Evolutionary conservation across 768 basidiomycete species (phyloP).

Genomic region (Cyathus striatus): DNA sequence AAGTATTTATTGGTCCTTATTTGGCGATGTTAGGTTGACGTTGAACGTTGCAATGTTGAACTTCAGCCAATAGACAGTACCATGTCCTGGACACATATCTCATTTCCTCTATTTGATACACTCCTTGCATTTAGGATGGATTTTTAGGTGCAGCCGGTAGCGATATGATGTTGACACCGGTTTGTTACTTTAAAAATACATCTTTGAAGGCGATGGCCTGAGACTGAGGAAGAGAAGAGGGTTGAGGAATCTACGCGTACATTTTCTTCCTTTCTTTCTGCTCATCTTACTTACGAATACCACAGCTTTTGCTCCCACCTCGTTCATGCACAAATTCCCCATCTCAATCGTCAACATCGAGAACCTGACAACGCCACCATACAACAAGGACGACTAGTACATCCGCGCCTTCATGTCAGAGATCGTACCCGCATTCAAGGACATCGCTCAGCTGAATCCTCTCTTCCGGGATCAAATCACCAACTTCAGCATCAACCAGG

Average conservation of each 20-base stretch:
- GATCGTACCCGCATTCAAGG: constrained; percentile 96
- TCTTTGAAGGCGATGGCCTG: constrained; percentile 20
- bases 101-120: too few relatives aligned
- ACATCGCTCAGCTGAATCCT: constrained; percentile 94
- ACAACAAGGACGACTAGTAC: constrained; percentile 91
- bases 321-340: constrained; percentile 74
- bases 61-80: too few relatives aligned
- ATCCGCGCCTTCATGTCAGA: constrained; percentile 95
- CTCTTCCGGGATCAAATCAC: constrained; percentile 81
- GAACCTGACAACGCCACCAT: constrained; percentile 77
- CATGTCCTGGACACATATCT: too few relatives aligned
- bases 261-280: not conserved
- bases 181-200: too few relatives aligned
- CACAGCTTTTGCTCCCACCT: constrained; percentile 68
- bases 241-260: constrained; percentile 1
- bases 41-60: too few relatives aligned
- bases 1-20: too few relatives aligned
- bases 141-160: too few relatives aligned
- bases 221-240: constrained; percentile 30
- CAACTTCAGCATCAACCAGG: constrained; percentile 3
- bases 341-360: constrained; percentile 88
- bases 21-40: too few relatives aligned
- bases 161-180: too few relatives aligned
- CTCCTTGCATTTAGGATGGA: too few relatives aligned
- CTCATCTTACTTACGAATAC: not conserved